Conservation (phyloP, 768 basidiomycete species). For the Lenzites betulinus region DNA sequence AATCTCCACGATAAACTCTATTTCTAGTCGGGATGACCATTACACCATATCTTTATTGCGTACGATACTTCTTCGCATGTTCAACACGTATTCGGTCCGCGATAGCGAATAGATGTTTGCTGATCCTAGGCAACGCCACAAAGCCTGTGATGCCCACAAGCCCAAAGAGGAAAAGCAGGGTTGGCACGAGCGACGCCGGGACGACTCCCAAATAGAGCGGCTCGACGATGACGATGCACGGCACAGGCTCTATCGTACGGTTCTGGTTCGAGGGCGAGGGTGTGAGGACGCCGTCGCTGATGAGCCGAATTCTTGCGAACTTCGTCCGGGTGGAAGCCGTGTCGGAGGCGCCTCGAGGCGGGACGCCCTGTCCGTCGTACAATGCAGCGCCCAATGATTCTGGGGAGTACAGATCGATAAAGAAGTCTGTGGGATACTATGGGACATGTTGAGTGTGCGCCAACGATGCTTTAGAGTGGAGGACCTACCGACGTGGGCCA, state of each 20-base stretch:
- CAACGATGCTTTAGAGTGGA: not conserved
- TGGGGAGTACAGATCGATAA: conserved; percentile 42
- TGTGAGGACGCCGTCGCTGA: conserved; percentile 53
- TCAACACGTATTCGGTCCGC: conserved; percentile 24
- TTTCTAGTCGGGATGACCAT: too few relatives aligned
- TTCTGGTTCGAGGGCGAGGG: conserved; percentile 30
- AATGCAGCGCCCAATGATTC: conserved; percentile 29
- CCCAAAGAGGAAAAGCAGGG: conserved; percentile 32
- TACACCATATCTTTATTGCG: too few relatives aligned
- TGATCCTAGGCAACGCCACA: conserved; percentile 23
- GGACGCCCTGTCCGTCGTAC: not conserved
- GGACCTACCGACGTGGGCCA: conserved; percentile 38
- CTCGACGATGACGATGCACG: conserved; percentile 58
- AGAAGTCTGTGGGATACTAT: conserved; percentile 49
- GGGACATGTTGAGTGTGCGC: not conserved
- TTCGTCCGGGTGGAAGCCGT: conserved; percentile 38
- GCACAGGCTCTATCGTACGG: conserved; percentile 35
- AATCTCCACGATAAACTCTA: too few relatives aligned
- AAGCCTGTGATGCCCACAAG: conserved; percentile 31
- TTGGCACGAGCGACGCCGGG: conserved; percentile 52
- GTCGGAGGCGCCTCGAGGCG: conserved; percentile 1
- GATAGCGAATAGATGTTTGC: conserved; percentile 6
- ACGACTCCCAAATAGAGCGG: conserved; percentile 60
- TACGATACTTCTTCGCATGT: not conserved
- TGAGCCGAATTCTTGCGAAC: conserved; percentile 60